Evolutionary conservation across 2,329 filamentous ascomycete species (phyloP).

Genomic region (Fusarium setosum): DNA sequence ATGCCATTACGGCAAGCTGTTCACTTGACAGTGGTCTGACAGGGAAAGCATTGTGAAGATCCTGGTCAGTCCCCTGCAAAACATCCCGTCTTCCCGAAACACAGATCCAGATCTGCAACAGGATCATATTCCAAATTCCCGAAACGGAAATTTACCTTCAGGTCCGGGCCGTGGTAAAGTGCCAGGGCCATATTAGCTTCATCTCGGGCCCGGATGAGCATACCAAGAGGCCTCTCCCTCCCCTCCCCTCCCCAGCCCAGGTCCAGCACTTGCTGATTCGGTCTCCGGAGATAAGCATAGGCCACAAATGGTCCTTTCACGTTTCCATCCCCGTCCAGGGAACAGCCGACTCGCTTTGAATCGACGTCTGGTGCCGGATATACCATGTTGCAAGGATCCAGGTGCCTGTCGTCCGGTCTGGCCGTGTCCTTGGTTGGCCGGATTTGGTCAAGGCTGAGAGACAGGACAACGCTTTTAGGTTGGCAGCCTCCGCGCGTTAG

Average conservation of each 20-base stretch:
- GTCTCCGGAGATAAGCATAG: neutral
- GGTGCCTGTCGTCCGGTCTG: conserved; percentile 23
- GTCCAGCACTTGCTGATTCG: conserved; percentile 21
- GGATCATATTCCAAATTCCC: conserved; percentile 26
- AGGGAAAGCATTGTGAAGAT: conserved; percentile 2
- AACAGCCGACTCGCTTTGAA: neutral
- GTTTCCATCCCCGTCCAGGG: neutral
- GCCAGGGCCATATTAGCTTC: neutral
- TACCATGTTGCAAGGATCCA: conserved; percentile 4
- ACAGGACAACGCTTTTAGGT: conserved; percentile 4
- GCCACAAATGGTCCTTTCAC: neutral
- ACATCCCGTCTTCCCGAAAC: conserved; percentile 14
- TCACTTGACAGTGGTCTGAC: neutral
- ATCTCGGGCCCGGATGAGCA: neutral
- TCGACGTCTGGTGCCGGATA: neutral
- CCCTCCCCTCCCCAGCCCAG: neutral
- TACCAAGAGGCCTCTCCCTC: neutral
- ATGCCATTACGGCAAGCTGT: neutral
- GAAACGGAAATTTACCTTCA: neutral
- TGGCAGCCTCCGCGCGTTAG: conserved; percentile 5
- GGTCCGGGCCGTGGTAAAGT: conserved; percentile 4
- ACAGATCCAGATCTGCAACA: conserved; percentile 13
- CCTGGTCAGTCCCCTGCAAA: neutral
- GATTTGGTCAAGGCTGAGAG: conserved; percentile 32
- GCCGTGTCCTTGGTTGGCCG: conserved; percentile 22